Percentiles rank a stretch among this genome's conserved stretches.
phyloP scores from a whole-genome alignment of 768 basidiomycete genomes.

The Pleurotus ostreatus region DNA sequence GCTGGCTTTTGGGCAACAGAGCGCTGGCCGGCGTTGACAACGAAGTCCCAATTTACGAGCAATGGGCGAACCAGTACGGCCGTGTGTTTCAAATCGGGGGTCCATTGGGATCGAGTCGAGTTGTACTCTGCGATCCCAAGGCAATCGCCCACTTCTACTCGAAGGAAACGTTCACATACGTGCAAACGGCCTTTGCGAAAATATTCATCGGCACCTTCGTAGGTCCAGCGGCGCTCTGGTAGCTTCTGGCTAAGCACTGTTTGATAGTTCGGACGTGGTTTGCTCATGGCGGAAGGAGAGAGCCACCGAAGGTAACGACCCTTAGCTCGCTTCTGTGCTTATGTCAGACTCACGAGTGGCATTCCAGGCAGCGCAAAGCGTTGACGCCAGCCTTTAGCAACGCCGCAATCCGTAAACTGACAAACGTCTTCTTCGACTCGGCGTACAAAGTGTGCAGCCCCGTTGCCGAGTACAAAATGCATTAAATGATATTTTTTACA shows the following conservation, averaged over 20 bases:
- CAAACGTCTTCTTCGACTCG: constrained; percentile 45
- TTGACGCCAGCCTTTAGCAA: constrained; percentile 51
- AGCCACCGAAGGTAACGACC: constrained; percentile 36
- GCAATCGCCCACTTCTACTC: constrained; percentile 48
- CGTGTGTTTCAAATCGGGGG: constrained; percentile 37
- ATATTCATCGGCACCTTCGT: constrained; percentile 37
- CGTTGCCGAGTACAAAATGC: neutral
- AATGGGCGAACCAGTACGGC: constrained; percentile 47
- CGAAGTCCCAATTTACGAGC: constrained; percentile 31
- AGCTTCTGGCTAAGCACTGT: neutral
- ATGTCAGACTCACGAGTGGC: neutral
- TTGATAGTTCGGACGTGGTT: constrained; percentile 33
- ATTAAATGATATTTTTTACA: constrained; percentile 8
- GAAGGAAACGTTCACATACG: constrained; percentile 46
- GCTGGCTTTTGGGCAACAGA: constrained; percentile 37
- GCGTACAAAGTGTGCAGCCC: constrained; percentile 38
- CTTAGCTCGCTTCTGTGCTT: neutral
- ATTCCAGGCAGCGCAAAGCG: constrained; percentile 41
- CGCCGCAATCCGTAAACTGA: constrained; percentile 42
- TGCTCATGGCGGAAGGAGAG: constrained; percentile 41
- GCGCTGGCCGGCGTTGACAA: constrained; percentile 24
- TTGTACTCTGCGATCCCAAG: constrained; percentile 44
- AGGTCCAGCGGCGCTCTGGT: constrained; percentile 6
- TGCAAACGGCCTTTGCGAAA: constrained; percentile 30
- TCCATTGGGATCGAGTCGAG: constrained; percentile 25